Evolutionary conservation across 2,329 filamentous ascomycete species (phyloP), one percentile per base, ranked within the genome.

Genomic region (Venturia oleaginea): DNA sequence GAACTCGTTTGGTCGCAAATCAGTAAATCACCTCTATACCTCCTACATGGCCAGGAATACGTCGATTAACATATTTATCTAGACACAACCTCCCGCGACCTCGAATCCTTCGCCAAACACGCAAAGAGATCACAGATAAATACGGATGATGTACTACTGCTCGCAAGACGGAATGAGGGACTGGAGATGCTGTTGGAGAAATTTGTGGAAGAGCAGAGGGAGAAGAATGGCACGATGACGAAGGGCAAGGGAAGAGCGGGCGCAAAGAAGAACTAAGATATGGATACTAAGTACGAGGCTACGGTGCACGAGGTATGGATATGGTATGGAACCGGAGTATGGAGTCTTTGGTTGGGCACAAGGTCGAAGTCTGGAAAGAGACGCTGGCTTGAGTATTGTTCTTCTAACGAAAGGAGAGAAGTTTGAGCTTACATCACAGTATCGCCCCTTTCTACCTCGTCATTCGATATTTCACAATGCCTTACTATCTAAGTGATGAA

Each of bases 1-100:
- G 92, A 96, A 75, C 84, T 96, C 75, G 88, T 93, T 8, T 96
- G 90, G 86, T 84, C 86, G 1, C 92, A 96, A 69, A 89, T 96
- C 62, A 89, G 91, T 93, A 81, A 59, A 8, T 76, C 69, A n/a
- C 17, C 15, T 55, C 7, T 34, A n/a, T n/a, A n/a, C n/a, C n/a
- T n/a, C n/a, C n/a, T n/a, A n/a, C n/a, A n/a, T n/a, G n/a, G n/a
- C n/a, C n/a, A n/a, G n/a, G 34, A 30, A 40, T 63, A 15, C 61
- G 34, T 46, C 38, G 7, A 60, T 38, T 55, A 27, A 11, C 67
- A 84, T 83, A 83, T 27, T 22, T 4, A n/a, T 34, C 5, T n/a
- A 57, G 51, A 34, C 30, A 57, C 30, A 69, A 83, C 78, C 34
- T 79, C 83, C 30, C 77, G 79, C 64, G 87, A 90, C 72, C 76